Conservation (phyloP, 2,329 filamentous ascomycete species). For the Lachnellula suecica region DNA sequence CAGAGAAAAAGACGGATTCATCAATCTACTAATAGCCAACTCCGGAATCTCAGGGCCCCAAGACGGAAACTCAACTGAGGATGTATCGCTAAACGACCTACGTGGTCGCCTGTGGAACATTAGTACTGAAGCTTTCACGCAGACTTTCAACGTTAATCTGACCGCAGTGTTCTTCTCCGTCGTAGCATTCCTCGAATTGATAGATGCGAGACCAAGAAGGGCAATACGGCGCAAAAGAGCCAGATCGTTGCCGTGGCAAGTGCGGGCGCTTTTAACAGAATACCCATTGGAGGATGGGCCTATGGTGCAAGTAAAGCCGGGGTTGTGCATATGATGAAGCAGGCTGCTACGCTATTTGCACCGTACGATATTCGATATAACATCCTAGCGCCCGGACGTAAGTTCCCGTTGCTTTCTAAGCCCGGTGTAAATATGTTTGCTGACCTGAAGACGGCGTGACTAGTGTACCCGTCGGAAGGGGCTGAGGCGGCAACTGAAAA, state of each 20-base stretch:
- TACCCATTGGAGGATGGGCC: conserved; percentile 69
- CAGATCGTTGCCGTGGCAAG: conserved; percentile 69
- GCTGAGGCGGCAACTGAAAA: no score
- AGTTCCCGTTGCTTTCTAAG: no score
- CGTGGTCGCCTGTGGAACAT: conserved; percentile 47
- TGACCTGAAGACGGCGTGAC: no score
- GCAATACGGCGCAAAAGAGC: conserved; percentile 51
- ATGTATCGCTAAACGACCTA: conserved; percentile 40
- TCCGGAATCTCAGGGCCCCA: conserved; percentile 56
- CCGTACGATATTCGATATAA: conserved; percentile 56
- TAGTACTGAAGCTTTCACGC: conserved; percentile 51
- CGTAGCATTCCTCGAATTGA: conserved; percentile 56
- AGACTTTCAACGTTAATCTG: conserved; percentile 38
- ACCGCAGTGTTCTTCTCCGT: conserved; percentile 47
- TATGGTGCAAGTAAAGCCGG: conserved; percentile 78
- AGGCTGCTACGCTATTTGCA: conserved; percentile 63
- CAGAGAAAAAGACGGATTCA: conserved; percentile 51
- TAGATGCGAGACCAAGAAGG: conserved; percentile 61
- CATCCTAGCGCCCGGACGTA: conserved; percentile 16
- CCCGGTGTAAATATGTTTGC: no score
- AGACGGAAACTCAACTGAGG: conserved; percentile 8
- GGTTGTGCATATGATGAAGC: conserved; percentile 68
- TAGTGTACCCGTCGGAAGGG: no score
- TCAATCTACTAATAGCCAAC: conserved; percentile 60
- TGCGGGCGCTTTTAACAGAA: conserved; percentile 71